These are phyloP conservation scores for Podospora sp. DNA, from an alignment of 495 filamentous ascomycete species.

Conservation along the genomic window DNA sequence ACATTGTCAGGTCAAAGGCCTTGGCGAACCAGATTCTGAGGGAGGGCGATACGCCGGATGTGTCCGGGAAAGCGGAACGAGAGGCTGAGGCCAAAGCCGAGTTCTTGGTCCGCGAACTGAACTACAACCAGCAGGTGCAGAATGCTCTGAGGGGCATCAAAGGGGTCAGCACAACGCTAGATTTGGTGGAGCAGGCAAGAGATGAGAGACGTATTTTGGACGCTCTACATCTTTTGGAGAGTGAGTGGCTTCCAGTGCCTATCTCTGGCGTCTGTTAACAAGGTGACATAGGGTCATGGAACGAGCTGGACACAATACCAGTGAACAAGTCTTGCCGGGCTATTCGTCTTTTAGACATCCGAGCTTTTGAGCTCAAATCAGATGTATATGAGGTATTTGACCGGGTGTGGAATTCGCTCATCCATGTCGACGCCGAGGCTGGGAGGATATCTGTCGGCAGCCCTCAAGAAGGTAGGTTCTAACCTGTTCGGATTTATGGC, in stretches of 20 bases:
- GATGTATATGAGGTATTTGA: constrained; percentile 62
- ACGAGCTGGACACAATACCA: constrained; percentile 45
- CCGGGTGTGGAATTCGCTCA: constrained; percentile 56
- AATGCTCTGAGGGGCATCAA: constrained; percentile 63
- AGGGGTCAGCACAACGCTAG: constrained; percentile 52
- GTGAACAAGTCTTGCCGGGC: constrained; percentile 50
- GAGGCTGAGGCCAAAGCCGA: constrained; percentile 70
- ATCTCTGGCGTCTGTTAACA: constrained; percentile 3
- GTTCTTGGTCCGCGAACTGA: constrained; percentile 73
- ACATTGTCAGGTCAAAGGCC: constrained; percentile 72
- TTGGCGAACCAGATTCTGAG: constrained; percentile 75
- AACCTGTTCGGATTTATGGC: background rate
- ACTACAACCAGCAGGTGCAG: constrained; percentile 71
- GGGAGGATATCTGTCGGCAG: constrained; percentile 52
- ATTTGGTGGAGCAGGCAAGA: constrained; percentile 53
- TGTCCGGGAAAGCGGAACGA: constrained; percentile 58
- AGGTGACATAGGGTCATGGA: constrained; percentile 46
- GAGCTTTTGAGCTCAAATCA: constrained; percentile 54
- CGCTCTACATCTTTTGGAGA: constrained; percentile 54
- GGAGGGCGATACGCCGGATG: constrained; percentile 65
- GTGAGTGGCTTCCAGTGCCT: constrained; percentile 32
- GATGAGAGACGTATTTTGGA: constrained; percentile 52
- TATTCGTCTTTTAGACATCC: constrained; percentile 51
- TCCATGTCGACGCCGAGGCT: constrained; percentile 56
- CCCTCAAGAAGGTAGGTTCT: constrained; percentile 43